Evolutionary conservation across 1,284 basidiomycete genomes (phyloP), one percentile per base, ranked within the genome.

Genomic region (Apiotrichum brassicae): DNA sequence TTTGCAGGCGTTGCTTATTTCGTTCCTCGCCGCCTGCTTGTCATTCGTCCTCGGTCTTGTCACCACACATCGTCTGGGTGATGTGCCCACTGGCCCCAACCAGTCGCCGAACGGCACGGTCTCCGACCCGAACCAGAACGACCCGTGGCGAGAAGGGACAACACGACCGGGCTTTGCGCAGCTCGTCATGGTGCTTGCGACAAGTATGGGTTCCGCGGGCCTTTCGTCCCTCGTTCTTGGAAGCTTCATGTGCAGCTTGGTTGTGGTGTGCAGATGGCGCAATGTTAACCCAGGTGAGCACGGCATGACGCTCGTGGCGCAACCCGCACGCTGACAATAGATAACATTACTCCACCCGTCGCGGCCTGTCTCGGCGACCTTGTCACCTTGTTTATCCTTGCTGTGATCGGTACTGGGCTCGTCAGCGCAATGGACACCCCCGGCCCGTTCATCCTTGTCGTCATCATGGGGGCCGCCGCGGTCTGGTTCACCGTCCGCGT

Each of bases 311-410:
- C 8, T 19, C 13, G 19, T 45, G 28, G 22, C 9, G 13, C 14
- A 25, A 11, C 4, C 16, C 9, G 4, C 24, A 19, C n/a, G 19
- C 43, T 57, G 34, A 50, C 36, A 39, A 3, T 59, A 89, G 90
- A 97, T 67, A 97, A 97, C 68, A 94, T 97, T 57, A 88, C 92
- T 3, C 89, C 93, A 0, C 91, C 94, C 0, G 78, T 97, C 6
- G 94, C 94, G 0, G 83, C 90, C 3, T 93, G 89, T 57, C 78
- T 97, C 0, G 93, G 94, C 9, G 94, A 97, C 65, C 78, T 98
- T 25, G 78, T 97, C 46, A 95, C 94, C 0, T 81, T 97, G 39
- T 81, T 86, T 51, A 80, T 94, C 41, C 75, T 89, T 2, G 85
- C 84, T 12, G 55, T 79, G 11, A 77, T 85, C 8, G 72, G 73